These are phyloP conservation scores for Neopestalotiopsis clavispora DNA, from an alignment of 2,329 filamentous ascomycete genomes.

Conservation along the genomic window DNA sequence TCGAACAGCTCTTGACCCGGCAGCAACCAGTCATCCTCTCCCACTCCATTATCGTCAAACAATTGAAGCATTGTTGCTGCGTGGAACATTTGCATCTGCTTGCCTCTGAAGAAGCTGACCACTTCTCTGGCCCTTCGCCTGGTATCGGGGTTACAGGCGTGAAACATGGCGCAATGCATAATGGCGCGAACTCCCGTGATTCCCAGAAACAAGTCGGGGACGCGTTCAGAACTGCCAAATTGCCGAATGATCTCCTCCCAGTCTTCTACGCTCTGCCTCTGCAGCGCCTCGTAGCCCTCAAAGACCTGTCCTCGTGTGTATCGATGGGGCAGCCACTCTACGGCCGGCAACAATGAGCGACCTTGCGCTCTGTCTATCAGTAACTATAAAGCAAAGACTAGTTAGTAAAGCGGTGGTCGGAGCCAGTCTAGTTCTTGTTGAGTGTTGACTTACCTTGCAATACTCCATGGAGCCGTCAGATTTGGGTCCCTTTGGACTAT, in stretches of 20 bases:
- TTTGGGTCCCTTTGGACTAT: not conserved
- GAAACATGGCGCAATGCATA: not conserved
- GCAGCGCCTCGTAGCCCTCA: slow-evolving; percentile 1
- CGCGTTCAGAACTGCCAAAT: not conserved
- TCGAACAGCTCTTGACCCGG: not conserved
- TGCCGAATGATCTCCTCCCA: not conserved
- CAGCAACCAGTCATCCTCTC: not conserved
- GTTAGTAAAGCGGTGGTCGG: not conserved
- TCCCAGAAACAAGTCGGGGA: not conserved
- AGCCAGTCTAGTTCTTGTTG: not conserved
- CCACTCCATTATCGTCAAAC: not conserved
- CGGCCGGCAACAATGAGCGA: not conserved
- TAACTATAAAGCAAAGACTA: not conserved
- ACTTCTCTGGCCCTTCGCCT: not conserved
- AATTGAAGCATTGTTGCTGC: not conserved
- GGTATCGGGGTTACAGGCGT: not conserved
- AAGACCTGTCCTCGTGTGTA: not conserved
- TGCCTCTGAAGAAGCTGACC: not conserved
- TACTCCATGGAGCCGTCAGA: not conserved
- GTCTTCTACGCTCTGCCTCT: not conserved
- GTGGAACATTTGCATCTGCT: not conserved
- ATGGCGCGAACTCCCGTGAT: not conserved
- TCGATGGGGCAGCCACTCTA: not conserved
- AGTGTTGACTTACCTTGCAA: not conserved
- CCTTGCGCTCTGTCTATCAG: not conserved